Percentiles rank a stretch among this genome's conserved stretches.
Evolutionary conservation across 352 stramenopile genomes (phyloP).

Genomic region (Pythium monospermum): DNA sequence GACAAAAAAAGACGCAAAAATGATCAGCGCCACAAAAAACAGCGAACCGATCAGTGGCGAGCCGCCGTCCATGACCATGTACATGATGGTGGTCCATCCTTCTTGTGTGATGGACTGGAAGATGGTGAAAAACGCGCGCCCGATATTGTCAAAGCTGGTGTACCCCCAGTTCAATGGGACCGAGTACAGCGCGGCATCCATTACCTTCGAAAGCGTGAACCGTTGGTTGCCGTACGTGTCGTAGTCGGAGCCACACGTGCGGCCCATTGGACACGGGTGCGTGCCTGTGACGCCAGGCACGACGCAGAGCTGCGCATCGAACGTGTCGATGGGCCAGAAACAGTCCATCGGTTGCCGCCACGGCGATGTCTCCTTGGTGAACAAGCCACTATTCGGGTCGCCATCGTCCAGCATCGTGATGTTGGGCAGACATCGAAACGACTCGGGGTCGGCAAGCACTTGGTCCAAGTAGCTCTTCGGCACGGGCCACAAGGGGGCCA

Average conservation of each 20-base stretch:
- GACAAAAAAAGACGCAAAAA: conserved; percentile 92
- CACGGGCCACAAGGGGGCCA: conserved; percentile 46
- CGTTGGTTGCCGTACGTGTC: conserved; percentile 63
- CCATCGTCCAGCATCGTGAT: conserved; percentile 44
- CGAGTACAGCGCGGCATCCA: conserved; percentile 51
- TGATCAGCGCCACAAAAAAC: conserved; percentile 89
- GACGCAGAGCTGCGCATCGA: conserved; percentile 74
- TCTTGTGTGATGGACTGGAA: conserved; percentile 93
- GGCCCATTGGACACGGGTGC: conserved; percentile 33
- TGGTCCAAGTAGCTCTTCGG: conserved; percentile 36
- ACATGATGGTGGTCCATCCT: conserved; percentile 92
- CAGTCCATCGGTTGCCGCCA: conserved; percentile 73
- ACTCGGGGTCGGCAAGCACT: conserved; percentile 29
- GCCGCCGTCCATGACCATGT: conserved; percentile 73
- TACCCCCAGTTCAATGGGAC: conserved; percentile 83
- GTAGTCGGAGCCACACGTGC: conserved; percentile 64
- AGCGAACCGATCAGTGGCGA: conserved; percentile 55
- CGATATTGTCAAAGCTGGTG: conserved; percentile 93
- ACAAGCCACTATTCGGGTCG: conserved; percentile 26
- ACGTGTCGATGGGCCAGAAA: conserved; percentile 89
- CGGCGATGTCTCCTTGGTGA: conserved; percentile 63
- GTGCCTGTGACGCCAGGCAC: conserved; percentile 34
- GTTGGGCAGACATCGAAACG: conserved; percentile 34
- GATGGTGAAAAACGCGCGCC: conserved; percentile 87
- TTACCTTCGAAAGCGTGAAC: conserved; percentile 44